Evolutionary conservation across 2,329 filamentous ascomycete genomes (phyloP).

Genomic region (Cladosporium sp.): DNA sequence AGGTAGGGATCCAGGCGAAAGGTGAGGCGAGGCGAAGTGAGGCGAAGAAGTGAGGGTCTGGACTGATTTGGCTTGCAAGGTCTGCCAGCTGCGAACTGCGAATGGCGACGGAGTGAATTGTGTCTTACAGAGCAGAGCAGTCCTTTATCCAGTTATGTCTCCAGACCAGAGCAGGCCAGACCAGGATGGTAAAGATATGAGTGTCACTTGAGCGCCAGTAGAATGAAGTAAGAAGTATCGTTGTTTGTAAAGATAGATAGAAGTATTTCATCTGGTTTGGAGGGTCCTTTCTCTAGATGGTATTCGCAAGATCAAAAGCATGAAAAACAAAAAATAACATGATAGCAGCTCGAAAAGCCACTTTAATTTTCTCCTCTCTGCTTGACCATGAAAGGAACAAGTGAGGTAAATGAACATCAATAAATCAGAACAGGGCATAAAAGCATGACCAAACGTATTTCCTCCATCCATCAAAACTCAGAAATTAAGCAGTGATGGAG

Average conservation of each 20-base stretch:
- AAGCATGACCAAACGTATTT: slow-evolving; percentile 1
- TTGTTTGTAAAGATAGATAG: slow-evolving; percentile 2
- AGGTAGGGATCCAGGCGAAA: not conserved
- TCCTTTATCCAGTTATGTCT: not conserved
- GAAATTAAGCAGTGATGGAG: not conserved
- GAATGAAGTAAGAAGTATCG: not conserved
- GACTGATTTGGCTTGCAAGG: too few species aligned
- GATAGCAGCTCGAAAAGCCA: not conserved
- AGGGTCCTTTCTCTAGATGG: slow-evolving; percentile 9
- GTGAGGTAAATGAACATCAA: slow-evolving; percentile 8
- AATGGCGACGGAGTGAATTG: not conserved
- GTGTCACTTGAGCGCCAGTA: not conserved
- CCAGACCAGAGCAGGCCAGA: not conserved
- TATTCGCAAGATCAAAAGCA: slow-evolving; percentile 2
- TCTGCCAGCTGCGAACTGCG: not conserved
- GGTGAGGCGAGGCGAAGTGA: not conserved
- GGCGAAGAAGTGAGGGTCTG: not conserved
- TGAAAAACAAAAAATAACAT: not conserved
- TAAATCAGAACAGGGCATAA: slow-evolving; percentile 8
- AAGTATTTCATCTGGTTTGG: slow-evolving; percentile 9
- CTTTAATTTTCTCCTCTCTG: slow-evolving; percentile 4
- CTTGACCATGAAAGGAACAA: not conserved
- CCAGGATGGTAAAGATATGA: not conserved
- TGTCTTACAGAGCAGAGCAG: not conserved
- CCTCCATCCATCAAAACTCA: not conserved